Conservation (phyloP, 169 alveolate genomes). For the Besnoitia besnoiti region DNA sequence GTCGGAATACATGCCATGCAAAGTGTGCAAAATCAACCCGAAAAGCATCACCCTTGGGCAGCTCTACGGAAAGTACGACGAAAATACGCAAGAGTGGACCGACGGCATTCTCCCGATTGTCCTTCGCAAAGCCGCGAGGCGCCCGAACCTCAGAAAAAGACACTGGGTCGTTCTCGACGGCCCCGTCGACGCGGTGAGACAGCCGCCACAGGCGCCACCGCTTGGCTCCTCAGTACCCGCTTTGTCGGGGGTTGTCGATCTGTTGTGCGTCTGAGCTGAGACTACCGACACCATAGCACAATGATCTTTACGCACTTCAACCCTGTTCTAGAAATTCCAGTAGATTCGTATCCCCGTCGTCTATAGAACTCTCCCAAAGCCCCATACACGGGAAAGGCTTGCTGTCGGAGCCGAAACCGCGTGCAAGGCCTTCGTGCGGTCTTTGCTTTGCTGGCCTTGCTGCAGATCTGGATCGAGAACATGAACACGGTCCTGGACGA, state of each 20-base stretch:
- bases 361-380: too few relatives aligned
- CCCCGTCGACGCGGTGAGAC: slow-evolving; percentile 94
- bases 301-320: too few relatives aligned
- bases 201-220: too few relatives aligned
- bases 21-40: slow-evolving; percentile 80
- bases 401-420: too few relatives aligned
- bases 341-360: too few relatives aligned
- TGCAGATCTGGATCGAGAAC: slow-evolving; percentile 91
- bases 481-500: slow-evolving; percentile 96
- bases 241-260: too few relatives aligned
- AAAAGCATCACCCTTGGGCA: slow-evolving; percentile 86
- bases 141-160: slow-evolving; percentile 73
- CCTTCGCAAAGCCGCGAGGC: slow-evolving; percentile 82
- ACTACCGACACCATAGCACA: too few relatives aligned
- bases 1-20: neutral
- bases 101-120: slow-evolving; percentile 89
- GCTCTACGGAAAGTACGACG: slow-evolving; percentile 89
- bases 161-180: slow-evolving; percentile 97
- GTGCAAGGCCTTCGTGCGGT: too few relatives aligned
- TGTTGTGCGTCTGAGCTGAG: too few relatives aligned
- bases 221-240: too few relatives aligned
- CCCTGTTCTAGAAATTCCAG: too few relatives aligned
- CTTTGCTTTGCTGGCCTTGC: neutral
- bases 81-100: slow-evolving; percentile 88
- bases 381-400: too few relatives aligned